A percentile compares a stretch with the other conserved stretches of the same genome.
Conservation (phyloP, 208 protist species). For the Wallacemonas sp. region DNA sequence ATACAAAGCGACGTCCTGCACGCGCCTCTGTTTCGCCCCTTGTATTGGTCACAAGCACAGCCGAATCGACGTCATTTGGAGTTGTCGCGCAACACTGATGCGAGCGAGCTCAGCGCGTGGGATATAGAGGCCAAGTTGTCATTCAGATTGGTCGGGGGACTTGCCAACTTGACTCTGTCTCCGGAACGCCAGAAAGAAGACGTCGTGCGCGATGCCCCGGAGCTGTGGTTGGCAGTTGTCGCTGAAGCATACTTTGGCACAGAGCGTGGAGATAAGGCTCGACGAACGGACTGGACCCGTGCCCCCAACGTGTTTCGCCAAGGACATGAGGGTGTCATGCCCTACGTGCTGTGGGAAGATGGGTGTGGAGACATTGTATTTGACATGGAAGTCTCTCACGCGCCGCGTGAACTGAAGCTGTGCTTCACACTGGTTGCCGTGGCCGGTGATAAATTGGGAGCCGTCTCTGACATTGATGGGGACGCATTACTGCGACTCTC, state of each 20-base stretch:
- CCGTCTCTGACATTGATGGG: constrained; percentile 20
- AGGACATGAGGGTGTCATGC: constrained; percentile 4
- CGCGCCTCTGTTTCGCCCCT: constrained; percentile 45
- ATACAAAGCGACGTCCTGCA: constrained; percentile 29
- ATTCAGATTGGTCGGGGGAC: constrained; percentile 29
- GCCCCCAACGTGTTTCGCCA: constrained; percentile 12
- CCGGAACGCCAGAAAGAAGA: constrained; percentile 40
- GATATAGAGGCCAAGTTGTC: constrained; percentile 33
- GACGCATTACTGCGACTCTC: constrained; percentile 28
- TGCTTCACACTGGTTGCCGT: constrained; percentile 56
- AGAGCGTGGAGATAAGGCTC: constrained; percentile 21
- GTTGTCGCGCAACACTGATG: constrained; percentile 13
- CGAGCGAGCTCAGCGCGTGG: constrained; percentile 53
- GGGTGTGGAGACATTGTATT: constrained; percentile 22
- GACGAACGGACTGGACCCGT: constrained; percentile 43
- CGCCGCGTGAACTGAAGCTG: constrained; percentile 57
- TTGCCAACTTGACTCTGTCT: constrained; percentile 32
- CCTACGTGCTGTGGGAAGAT: constrained; percentile 26
- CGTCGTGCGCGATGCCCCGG: constrained; percentile 36
- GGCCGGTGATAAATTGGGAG: constrained; percentile 24
- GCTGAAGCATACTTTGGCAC: constrained; percentile 57
- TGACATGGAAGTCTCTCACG: constrained; percentile 35
- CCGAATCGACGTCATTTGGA: constrained; percentile 25
- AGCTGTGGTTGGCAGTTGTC: constrained; percentile 51
- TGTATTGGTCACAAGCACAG: constrained; percentile 32